Conservation (phyloP, 192 early-diverging fungal species). For the Piromyces sp. region DNA sequence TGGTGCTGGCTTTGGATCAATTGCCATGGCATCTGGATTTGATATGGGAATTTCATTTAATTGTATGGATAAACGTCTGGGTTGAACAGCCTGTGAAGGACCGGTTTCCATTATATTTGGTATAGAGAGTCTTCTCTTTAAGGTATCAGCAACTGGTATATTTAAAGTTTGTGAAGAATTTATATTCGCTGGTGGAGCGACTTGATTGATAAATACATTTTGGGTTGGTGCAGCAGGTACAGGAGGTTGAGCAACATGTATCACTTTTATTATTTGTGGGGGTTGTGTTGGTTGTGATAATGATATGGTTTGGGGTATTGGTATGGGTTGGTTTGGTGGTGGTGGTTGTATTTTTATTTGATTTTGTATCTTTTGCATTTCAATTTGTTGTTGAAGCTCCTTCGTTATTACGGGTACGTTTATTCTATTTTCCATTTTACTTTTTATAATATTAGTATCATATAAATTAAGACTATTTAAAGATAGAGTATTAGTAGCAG, state of each 20-base stretch:
- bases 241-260: neutral
- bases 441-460: neutral
- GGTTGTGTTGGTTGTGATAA: neutral
- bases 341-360: neutral
- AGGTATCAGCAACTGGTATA: neutral
- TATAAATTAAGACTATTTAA: neutral
- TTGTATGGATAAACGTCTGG: neutral
- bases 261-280: neutral
- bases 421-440: neutral
- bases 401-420: neutral
- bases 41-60: neutral
- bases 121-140: neutral
- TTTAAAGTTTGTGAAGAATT: neutral
- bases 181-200: neutral
- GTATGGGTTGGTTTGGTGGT: neutral
- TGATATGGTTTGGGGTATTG: neutral
- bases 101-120: neutral
- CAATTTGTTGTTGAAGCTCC: neutral
- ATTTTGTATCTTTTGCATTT: neutral
- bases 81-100: neutral
- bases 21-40: neutral
- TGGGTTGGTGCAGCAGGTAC: neutral
- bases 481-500: neutral
- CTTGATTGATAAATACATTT: neutral
- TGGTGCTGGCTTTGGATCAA: neutral